Conservation (phyloP, 768 basidiomycete genomes). For the Polyporus arcularius region DNA sequence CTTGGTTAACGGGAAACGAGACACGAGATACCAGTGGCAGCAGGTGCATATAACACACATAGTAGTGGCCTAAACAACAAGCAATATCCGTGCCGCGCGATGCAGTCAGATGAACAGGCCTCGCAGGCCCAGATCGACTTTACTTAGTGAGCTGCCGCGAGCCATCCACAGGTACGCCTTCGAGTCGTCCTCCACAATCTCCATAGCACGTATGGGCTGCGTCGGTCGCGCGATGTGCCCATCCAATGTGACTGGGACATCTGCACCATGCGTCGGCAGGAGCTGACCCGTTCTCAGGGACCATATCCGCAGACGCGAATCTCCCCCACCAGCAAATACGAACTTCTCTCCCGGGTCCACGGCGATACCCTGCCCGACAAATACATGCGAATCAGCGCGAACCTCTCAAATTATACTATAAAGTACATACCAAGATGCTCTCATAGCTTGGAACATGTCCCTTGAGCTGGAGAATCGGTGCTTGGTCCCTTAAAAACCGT, state of each 20-base stretch:
- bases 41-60: background rate
- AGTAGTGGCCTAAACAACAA: background rate
- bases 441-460: conserved; percentile 63
- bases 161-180: conserved; percentile 56
- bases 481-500: conserved; percentile 47
- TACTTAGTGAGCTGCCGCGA: conserved; percentile 43
- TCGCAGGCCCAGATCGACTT: conserved; percentile 1
- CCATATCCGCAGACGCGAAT: conserved; percentile 67
- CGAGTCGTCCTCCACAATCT: conserved; percentile 45
- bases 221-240: conserved; percentile 38
- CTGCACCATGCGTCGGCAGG: conserved; percentile 24
- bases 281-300: conserved; percentile 57
- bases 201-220: conserved; percentile 47
- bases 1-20: background rate
- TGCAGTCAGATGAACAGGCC: background rate
- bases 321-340: conserved; percentile 71
- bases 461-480: conserved; percentile 48
- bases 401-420: background rate
- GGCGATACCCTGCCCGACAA: conserved; percentile 52
- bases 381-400: no score
- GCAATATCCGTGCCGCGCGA: background rate
- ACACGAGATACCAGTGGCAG: background rate
- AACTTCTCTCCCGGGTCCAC: conserved; percentile 57
- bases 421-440: conserved; percentile 48
- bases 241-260: conserved; percentile 1